phyloP scores from a whole-genome alignment of 331 rosid species.

The Quercus tomentella region DNA sequence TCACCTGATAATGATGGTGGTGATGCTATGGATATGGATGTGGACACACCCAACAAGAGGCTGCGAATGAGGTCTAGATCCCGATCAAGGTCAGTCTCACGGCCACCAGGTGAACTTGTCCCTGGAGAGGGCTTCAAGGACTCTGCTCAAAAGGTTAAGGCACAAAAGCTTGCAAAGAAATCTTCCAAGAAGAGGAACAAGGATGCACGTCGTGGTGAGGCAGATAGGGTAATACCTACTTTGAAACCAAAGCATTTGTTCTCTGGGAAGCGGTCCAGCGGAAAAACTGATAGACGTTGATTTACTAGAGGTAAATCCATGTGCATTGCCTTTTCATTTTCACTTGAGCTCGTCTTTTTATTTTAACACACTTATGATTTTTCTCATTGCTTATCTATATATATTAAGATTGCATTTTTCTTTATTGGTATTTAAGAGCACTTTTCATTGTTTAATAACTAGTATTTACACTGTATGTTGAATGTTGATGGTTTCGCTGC shows the following conservation, averaged over 20 bases:
- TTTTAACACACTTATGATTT: background rate
- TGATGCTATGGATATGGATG: slow-evolving; percentile 61
- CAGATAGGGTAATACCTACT: slow-evolving; percentile 82
- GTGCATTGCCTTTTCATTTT: background rate
- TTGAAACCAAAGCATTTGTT: slow-evolving; percentile 82
- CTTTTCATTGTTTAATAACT: too few species aligned
- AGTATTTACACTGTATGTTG: too few species aligned
- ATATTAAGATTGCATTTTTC: background rate
- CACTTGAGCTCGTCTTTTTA: background rate
- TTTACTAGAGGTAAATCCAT: slow-evolving; percentile 12
- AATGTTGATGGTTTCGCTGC: too few species aligned
- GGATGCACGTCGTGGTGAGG: slow-evolving; percentile 87
- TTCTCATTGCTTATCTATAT: background rate
- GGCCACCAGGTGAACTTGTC: slow-evolving; percentile 60
- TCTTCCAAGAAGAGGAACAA: slow-evolving; percentile 74
- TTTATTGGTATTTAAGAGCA: too few species aligned
- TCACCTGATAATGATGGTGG: slow-evolving; percentile 44
- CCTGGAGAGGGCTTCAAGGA: slow-evolving; percentile 92
- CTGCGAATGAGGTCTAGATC: slow-evolving; percentile 54
- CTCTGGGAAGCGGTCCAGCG: slow-evolving; percentile 75
- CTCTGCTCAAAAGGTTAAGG: slow-evolving; percentile 66
- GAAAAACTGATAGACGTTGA: slow-evolving; percentile 77
- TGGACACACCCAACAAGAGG: slow-evolving; percentile 63
- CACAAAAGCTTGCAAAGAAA: slow-evolving; percentile 57
- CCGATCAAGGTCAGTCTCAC: slow-evolving; percentile 50